Base-by-base conservation (phyloP, 164 flowering plant species). In the Vitis amurensis region DNA sequence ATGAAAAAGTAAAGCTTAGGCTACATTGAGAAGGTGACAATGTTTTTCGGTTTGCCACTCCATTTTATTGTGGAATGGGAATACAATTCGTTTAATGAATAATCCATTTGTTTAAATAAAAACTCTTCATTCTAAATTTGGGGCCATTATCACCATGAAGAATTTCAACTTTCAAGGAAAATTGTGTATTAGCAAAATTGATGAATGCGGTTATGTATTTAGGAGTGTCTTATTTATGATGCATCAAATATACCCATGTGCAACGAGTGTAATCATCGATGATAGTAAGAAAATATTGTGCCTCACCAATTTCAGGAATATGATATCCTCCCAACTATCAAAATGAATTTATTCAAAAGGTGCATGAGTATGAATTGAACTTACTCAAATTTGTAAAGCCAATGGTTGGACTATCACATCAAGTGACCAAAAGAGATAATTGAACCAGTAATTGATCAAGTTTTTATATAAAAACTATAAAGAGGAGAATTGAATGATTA, bases 241-340 rank as follows among this genome's bases (percentile, higher is more conserved):
- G 15, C 55, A 79, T 66, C 17, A 79, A 48, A 63, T 61, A 68
- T 13, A 55, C 50, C 75, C 76, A 75, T 11, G 74, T 75, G n/a
- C 53, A 14, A n/a, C 73, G 37, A 48, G 70, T 65, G 11, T 56
- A 52, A 67, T 71, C 78, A 67, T 76, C 75, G 7, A 79, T 73
- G 10, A 71, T 71, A 8, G 68, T 71, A 44, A 69, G 64, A 59
- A 69, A 69, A n/a, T 69, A 69, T 19, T 15, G 50, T 16, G 60
- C n/a, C 8, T 61, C 37, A 15, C 27, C 50, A 2, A 50, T 29
- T 50, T 58, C 3, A 37, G 59, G 65, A 69, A 50, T 50, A 59
- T 69, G 44, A 31, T 19, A 31, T 31, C 6, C 44, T 31, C 4
- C 44, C 44, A 69, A 19, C 23, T 69, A 60, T 59, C 57, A 49